phyloP scores from a whole-genome alignment of 202 grass and related monocot species.

The Carex arenaria region DNA sequence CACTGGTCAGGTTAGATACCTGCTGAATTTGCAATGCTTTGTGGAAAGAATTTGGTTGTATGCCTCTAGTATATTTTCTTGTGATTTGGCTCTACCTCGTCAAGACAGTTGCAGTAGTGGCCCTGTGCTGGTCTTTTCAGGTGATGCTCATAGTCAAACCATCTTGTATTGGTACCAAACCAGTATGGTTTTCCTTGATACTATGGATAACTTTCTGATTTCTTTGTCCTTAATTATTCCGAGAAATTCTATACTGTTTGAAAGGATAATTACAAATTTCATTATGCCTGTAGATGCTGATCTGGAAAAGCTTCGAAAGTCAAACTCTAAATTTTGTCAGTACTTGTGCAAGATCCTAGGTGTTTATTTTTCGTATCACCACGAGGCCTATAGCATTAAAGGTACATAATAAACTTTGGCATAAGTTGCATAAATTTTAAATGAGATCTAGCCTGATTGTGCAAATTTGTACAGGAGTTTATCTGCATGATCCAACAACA shows the following conservation, averaged over 20 bases:
- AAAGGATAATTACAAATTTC: background rate
- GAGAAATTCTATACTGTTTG: slow-evolving; percentile 1
- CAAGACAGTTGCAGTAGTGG: too few relatives aligned
- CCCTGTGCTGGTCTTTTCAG: too few relatives aligned
- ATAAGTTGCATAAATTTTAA: background rate
- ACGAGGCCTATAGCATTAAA: slow-evolving; percentile 57
- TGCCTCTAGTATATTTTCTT: too few relatives aligned
- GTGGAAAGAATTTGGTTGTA: too few relatives aligned
- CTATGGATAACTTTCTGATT: background rate
- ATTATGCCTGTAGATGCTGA: slow-evolving; percentile 47
- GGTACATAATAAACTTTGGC: slow-evolving; percentile 33
- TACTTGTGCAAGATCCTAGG: slow-evolving; percentile 83
- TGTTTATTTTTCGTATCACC: slow-evolving; percentile 76
- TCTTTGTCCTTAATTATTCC: background rate
- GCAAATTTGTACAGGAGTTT: slow-evolving; percentile 59
- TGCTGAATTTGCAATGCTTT: background rate
- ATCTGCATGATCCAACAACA: slow-evolving; percentile 82
- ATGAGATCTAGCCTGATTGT: slow-evolving; percentile 19
- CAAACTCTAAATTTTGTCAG: slow-evolving; percentile 59
- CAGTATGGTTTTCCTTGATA: background rate
- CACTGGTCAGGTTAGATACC: background rate
- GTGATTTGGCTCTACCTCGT: too few relatives aligned
- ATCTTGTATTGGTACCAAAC: background rate
- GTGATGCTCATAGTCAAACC: too few relatives aligned
- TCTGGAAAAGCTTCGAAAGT: slow-evolving; percentile 57